Percentiles rank a stretch among this genome's conserved stretches.
These are phyloP conservation scores for Penicillium hesseltinei DNA, from an alignment of 2,329 filamentous ascomycete species.

Conservation along the genomic window DNA sequence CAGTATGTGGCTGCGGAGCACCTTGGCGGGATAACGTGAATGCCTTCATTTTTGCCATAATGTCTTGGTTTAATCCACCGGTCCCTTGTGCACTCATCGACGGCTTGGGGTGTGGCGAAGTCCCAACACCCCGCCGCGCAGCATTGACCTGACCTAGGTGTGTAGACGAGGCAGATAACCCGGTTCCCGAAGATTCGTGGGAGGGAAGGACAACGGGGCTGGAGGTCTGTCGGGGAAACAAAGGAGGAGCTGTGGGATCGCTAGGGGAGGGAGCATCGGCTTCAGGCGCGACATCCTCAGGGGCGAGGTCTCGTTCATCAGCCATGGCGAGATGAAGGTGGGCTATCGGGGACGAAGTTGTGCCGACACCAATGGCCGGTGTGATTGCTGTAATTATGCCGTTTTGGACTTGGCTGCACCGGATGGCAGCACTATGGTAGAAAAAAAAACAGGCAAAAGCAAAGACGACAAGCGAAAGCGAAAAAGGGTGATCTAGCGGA, in stretches of 20 bases:
- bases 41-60: slow-evolving; percentile 67
- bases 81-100: slow-evolving; percentile 42
- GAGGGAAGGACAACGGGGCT: slow-evolving; percentile 29
- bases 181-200: slow-evolving; percentile 19
- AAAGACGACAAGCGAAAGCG: neutral
- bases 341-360: slow-evolving; percentile 6
- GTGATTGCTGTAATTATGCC: slow-evolving; percentile 18
- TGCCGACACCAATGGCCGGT: slow-evolving; percentile 23
- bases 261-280: slow-evolving; percentile 48
- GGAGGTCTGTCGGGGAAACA: slow-evolving; percentile 14
- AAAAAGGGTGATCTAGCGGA: neutral
- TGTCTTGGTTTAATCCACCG: slow-evolving; percentile 59
- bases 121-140: slow-evolving; percentile 51
- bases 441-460: neutral
- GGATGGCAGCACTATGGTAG: neutral
- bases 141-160: slow-evolving; percentile 74
- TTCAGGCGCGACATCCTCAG: slow-evolving; percentile 4
- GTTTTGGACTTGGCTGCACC: slow-evolving; percentile 1
- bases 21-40: slow-evolving; percentile 66
- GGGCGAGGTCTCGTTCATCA: slow-evolving; percentile 17
- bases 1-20: slow-evolving; percentile 44
- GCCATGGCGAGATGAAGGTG: slow-evolving; percentile 9
- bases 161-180: slow-evolving; percentile 80
- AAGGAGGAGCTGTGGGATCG: slow-evolving; percentile 35
- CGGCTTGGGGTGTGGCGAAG: slow-evolving; percentile 27